Base-by-base conservation (phyloP, 1,139 yeast species). In the Blastobotrys ciferrii region DNA sequence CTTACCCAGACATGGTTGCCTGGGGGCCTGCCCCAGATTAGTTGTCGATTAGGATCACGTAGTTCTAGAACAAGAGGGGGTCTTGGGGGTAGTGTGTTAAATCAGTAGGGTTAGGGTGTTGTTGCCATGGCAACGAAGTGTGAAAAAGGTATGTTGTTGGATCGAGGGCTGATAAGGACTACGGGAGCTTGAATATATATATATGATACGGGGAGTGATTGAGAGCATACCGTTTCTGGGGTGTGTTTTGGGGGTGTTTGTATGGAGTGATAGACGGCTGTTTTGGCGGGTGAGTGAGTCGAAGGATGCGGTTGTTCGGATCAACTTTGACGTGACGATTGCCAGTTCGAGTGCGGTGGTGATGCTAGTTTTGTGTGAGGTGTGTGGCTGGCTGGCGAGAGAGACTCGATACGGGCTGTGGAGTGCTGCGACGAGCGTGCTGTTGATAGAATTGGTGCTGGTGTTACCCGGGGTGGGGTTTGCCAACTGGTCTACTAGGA, bases 351-450 rank as follows among this genome's bases (percentile, higher is more conserved):
- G 57, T 11, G 59, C 66, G 15, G 55, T 69, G 12, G 65, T 68
- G 30, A 66, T 66, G 54, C 63, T 71, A 31, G 73, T 69, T 5
- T 57, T 71, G 35, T 70, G 74, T 53, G 75, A 71, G 50, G 68
- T 71, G 14, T 60, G 65, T 43, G 66, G 65, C 50, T 61, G 70
- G 64, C 57, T 66, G 13, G 53, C 56, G 31, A 53, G 63, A 9
- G 54, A 49, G 11, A 54, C 61, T 7, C 57, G 72, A 9, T 52
- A 56, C 4, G 23, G 54, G 5, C 60, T 68, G 14, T 72, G 76
- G 76, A 56, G 57, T 36, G 42, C 59, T 28, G 52, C 64, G n/a
- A 66, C 69, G 1, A 54, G 60, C 2, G 47, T 53, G 4, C 55
- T 71, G 32, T 53, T 71, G 20, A 52, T 56, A 2, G 53, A 67